phyloP scores from a whole-genome alignment of 441 rosid species.

The Gossypium gossypioides region DNA sequence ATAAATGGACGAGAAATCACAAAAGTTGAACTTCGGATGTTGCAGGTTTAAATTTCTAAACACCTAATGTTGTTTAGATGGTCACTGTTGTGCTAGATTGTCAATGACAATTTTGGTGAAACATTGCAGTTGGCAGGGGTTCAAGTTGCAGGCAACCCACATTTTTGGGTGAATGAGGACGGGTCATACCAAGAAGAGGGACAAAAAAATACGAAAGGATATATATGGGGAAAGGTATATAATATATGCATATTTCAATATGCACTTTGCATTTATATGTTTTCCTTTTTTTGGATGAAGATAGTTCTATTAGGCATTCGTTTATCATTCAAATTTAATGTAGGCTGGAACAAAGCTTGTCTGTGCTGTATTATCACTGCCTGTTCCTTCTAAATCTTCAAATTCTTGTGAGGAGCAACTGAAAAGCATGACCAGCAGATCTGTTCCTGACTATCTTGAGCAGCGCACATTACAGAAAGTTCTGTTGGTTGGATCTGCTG shows the following conservation, averaged over 20 bases:
- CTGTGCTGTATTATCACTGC: conserved; percentile 69
- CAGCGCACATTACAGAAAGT: conserved; percentile 53
- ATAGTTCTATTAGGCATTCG: conserved; percentile 2
- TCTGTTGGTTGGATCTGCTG: conserved; percentile 70
- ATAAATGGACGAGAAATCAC: conserved; percentile 85
- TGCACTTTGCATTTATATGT: not conserved
- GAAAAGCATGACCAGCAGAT: conserved; percentile 40
- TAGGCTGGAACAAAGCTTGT: conserved; percentile 78
- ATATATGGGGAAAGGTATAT: conserved; percentile 88
- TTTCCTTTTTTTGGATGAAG: not conserved
- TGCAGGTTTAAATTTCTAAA: conserved; percentile 49
- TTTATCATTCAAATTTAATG: conserved; percentile 13
- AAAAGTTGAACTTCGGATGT: conserved; percentile 75
- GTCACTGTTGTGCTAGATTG: conserved; percentile 13
- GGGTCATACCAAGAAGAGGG: conserved; percentile 93
- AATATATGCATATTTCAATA: not conserved
- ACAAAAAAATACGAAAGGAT: conserved; percentile 72
- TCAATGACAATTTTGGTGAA: conserved; percentile 11
- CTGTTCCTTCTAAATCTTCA: conserved; percentile 58
- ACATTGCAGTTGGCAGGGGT: conserved; percentile 79
- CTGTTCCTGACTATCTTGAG: conserved; percentile 57
- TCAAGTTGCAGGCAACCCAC: conserved; percentile 91
- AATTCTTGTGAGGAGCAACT: conserved; percentile 43
- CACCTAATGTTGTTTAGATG: not conserved
- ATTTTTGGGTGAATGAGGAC: conserved; percentile 90